Conservation (phyloP, 148 eudicot genomes). For the Silene conica region DNA sequence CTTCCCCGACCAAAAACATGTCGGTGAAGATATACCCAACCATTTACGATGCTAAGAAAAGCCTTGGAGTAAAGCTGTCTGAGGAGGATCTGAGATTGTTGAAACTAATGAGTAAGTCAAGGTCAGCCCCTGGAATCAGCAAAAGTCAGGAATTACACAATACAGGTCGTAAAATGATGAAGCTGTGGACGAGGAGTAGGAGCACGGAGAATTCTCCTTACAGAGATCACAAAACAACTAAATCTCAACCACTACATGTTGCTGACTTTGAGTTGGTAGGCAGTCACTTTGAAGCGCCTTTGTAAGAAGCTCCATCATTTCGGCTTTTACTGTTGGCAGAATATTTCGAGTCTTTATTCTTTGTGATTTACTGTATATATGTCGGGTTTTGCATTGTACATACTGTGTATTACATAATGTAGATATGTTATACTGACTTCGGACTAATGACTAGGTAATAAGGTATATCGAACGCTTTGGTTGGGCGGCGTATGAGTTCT, state of each 20-base stretch:
- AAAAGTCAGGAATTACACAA: constrained; percentile 75
- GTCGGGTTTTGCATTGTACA: constrained; percentile 26
- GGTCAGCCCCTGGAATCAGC: constrained; percentile 51
- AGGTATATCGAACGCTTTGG: not conserved
- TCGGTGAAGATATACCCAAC: constrained; percentile 19
- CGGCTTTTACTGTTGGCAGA: not conserved
- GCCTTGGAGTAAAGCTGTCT: constrained; percentile 34
- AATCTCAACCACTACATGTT: constrained; percentile 29
- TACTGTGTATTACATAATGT: constrained; percentile 10
- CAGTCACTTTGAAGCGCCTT: constrained; percentile 51
- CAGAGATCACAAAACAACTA: constrained; percentile 11
- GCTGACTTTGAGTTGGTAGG: constrained; percentile 49
- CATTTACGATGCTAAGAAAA: constrained; percentile 22
- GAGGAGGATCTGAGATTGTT: constrained; percentile 61
- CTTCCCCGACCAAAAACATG: constrained; percentile 46
- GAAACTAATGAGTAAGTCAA: constrained; percentile 49
- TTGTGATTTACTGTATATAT: constrained; percentile 21
- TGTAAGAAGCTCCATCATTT: constrained; percentile 21
- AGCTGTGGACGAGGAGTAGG: constrained; percentile 50
- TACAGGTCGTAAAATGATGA: constrained; percentile 27
- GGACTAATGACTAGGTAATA: constrained; percentile 16
- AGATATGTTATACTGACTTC: constrained; percentile 21
- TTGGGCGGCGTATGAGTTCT: constrained; percentile 9
- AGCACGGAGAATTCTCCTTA: constrained; percentile 71
- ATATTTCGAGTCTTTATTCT: constrained; percentile 9